phyloP scores from a whole-genome alignment of 305 asterid genomes.

The Salvia sclarea region DNA sequence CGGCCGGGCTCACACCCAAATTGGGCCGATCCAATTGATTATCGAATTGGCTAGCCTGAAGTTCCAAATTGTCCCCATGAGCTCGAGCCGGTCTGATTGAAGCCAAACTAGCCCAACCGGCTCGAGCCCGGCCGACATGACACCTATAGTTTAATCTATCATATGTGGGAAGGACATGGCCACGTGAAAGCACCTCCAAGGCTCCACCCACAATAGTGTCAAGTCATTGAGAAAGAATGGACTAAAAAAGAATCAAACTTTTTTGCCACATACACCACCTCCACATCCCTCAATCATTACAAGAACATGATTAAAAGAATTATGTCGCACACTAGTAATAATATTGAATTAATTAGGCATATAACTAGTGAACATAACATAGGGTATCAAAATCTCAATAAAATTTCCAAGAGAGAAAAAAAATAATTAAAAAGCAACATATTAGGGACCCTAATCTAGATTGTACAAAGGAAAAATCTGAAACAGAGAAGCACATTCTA shows the following conservation, averaged over 20 bases:
- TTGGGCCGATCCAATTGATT: too few species aligned
- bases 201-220: too few species aligned
- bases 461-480: conserved; percentile 40
- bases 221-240: neutral
- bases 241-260: neutral
- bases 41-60: too few species aligned
- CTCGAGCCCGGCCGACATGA: too few species aligned
- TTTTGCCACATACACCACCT: neutral
- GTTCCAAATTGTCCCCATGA: too few species aligned
- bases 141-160: neutral
- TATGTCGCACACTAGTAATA: neutral
- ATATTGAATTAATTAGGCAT: conserved; percentile 11
- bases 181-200: neutral
- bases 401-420: conserved; percentile 8
- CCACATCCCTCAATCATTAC: conserved; percentile 3
- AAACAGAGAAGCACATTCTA: conserved; percentile 34
- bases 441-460: conserved; percentile 41
- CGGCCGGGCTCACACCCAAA: too few species aligned
- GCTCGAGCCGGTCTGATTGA: too few species aligned
- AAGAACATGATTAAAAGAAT: neutral
- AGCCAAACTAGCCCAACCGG: too few species aligned
- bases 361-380: neutral
- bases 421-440: conserved; percentile 27
- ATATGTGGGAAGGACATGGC: neutral
- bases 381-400: conserved; percentile 30